phyloP scores from a whole-genome alignment of 2,329 filamentous ascomycete species.

The Grosmannia penicillata region DNA sequence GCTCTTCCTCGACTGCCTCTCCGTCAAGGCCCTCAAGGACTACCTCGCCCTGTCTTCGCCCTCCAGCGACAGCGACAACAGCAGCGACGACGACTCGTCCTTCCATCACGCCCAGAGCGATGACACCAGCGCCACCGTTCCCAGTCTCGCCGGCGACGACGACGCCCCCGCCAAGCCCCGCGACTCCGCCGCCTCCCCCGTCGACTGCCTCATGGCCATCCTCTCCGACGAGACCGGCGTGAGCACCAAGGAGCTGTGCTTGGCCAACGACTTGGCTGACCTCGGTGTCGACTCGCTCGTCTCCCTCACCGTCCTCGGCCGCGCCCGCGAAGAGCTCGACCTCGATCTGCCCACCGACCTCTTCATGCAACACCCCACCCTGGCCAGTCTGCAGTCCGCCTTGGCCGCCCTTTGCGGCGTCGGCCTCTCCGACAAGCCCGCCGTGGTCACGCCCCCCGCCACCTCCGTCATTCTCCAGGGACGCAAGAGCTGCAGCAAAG shows the following conservation, averaged over 20 bases:
- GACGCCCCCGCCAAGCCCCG: not conserved
- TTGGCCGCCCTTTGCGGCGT: not conserved
- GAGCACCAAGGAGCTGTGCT: not conserved
- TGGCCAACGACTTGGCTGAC: not conserved
- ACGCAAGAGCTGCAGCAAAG: not conserved
- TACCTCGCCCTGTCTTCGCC: not conserved
- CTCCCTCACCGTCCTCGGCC: not conserved
- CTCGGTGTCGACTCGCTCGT: not conserved
- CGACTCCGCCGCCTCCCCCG: not conserved
- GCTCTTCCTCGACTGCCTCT: constrained; percentile 21
- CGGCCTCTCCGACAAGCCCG: not conserved
- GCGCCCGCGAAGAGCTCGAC: not conserved
- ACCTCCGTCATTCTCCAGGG: not conserved
- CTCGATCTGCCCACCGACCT: not conserved
- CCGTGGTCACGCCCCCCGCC: not conserved
- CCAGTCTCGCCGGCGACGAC: not conserved
- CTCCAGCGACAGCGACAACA: not conserved
- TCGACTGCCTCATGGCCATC: not conserved
- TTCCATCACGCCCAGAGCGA: not conserved
- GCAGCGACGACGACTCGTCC: not conserved
- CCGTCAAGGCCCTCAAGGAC: constrained; percentile 16
- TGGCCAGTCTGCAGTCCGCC: not conserved
- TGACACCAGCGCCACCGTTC: not conserved
- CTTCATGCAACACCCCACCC: not conserved
- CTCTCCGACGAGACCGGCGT: not conserved